Evolutionary conservation across 176 grass and related monocot species (phyloP).

Genomic region (Eleusine coracana): DNA sequence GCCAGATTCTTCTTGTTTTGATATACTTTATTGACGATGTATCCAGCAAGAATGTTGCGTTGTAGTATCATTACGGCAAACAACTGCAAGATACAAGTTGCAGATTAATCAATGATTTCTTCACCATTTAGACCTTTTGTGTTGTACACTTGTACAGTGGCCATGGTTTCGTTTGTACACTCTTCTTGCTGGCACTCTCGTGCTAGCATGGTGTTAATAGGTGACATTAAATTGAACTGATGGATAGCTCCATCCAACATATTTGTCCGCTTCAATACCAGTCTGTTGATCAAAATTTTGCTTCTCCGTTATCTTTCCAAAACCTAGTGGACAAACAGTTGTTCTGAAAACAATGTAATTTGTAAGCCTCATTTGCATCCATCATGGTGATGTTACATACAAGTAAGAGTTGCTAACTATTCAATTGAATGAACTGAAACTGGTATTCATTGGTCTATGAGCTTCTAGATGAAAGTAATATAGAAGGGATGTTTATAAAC

Average conservation of each 20-base stretch:
- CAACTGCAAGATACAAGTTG: background rate
- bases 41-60: constrained; percentile 11
- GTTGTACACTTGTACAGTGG: constrained; percentile 4
- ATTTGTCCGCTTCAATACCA: background rate
- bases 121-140: constrained; percentile 1
- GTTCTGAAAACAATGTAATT: constrained; percentile 4
- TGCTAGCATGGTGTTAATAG: background rate
- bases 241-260: background rate
- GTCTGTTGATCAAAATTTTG: constrained; percentile 7
- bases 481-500: background rate
- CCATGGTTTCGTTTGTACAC: background rate
- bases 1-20: constrained; percentile 8
- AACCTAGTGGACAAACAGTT: background rate
- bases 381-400: constrained; percentile 13
- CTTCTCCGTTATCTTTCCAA: background rate
- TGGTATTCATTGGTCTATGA: constrained; percentile 6
- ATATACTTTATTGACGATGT: constrained; percentile 8
- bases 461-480: background rate
- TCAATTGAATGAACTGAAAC: constrained; percentile 14
- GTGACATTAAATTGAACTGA: constrained; percentile 2
- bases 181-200: background rate
- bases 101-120: background rate
- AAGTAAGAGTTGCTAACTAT: background rate
- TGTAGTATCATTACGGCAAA: constrained; percentile 15
- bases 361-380: background rate